Evolutionary conservation across 2,329 filamentous ascomycete genomes (phyloP), one percentile per base, ranked within the genome.

Genomic region (Blumeriella jaapii): DNA sequence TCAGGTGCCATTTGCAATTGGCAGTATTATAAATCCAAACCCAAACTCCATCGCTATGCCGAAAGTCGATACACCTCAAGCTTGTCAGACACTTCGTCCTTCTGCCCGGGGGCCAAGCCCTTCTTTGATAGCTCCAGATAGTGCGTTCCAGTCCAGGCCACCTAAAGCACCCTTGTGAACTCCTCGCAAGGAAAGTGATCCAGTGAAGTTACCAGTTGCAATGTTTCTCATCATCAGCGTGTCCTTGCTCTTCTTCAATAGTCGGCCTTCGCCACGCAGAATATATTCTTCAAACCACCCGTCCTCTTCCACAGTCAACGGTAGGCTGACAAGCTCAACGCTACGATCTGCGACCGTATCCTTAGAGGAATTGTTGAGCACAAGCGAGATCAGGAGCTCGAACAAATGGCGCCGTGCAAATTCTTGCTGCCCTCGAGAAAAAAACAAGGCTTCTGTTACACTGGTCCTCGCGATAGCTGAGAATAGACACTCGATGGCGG

Each of bases 171-270:
- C 42, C 25, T 38, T 40, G 25, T 40, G 46, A 3, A 43, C 33
- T 5, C 60, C 60, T 4, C 65, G 61, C 37, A 68, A 61, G 3
- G 59, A 52, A 3, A 67, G 53, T 10, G 63, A 59, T 13, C 71
- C 68, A 2, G 55, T 54, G 36, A 75, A 63, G 38, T 65, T 72
- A 9, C 82, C 79, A 8, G 68, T 77, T 1, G 78, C 75, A 42
- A 91, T 74, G 42, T 69, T 73, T 47, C 82, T 72, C 67, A 86
- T 79, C 47, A 85, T 65, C 1, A 86, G 63, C 0, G 80, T 82
- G 49, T 89, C 83, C 52, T 73, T 78, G 3, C 80, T 75, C 15
- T 71, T 72, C 44, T 69, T 73, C 6, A 80, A 59, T 26, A 63
- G 68, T 50, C 73, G 74, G 2, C 80, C 81, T 28, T 74, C 72